A percentile compares a stretch with the other conserved stretches of the same genome.
phyloP scores from a whole-genome alignment of 2,329 filamentous ascomycete species.

The Anisogramma anomala region DNA sequence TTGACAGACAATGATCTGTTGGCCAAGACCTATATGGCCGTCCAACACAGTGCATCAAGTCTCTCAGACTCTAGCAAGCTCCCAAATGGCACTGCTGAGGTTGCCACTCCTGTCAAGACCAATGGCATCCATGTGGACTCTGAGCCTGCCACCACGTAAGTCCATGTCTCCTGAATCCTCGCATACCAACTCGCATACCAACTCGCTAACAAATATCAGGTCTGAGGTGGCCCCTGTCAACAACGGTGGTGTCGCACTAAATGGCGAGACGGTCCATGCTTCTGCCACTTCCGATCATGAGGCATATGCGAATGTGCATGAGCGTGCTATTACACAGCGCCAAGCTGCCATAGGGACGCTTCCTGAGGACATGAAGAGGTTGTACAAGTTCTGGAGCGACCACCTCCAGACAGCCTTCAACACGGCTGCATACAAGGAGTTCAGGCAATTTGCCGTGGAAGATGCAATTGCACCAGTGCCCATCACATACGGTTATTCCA shows the following conservation, averaged over 20 bases:
- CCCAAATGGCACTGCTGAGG: conserved; percentile 9
- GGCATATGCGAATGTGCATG: conserved; percentile 27
- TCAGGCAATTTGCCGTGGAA: conserved; percentile 53
- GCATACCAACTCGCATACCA: background rate
- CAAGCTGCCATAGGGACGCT: conserved; percentile 25
- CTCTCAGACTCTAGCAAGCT: background rate
- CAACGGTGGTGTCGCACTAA: too few relatives aligned
- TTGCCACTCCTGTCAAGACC: conserved; percentile 1
- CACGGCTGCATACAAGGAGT: conserved; percentile 62
- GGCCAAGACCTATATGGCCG: too few relatives aligned
- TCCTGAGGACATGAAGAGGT: conserved; percentile 49
- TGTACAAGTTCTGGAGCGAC: conserved; percentile 66
- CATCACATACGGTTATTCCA: conserved; percentile 44
- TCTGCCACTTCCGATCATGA: conserved; percentile 14
- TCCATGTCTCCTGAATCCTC: background rate
- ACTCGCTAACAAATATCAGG: conserved; percentile 2
- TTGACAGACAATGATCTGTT: conserved; percentile 22
- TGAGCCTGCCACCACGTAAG: conserved; percentile 7
- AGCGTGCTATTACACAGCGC: conserved; percentile 29
- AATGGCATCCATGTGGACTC: conserved; percentile 6
- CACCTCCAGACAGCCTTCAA: conserved; percentile 67
- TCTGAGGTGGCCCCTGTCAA: conserved; percentile 8
- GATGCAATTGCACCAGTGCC: conserved; percentile 40
- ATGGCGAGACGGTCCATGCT: conserved; percentile 7
- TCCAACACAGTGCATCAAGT: too few relatives aligned